phyloP scores from a whole-genome alignment of 225 moss, liverwort and hornwort genomes.

The Polytrichum formosum region DNA sequence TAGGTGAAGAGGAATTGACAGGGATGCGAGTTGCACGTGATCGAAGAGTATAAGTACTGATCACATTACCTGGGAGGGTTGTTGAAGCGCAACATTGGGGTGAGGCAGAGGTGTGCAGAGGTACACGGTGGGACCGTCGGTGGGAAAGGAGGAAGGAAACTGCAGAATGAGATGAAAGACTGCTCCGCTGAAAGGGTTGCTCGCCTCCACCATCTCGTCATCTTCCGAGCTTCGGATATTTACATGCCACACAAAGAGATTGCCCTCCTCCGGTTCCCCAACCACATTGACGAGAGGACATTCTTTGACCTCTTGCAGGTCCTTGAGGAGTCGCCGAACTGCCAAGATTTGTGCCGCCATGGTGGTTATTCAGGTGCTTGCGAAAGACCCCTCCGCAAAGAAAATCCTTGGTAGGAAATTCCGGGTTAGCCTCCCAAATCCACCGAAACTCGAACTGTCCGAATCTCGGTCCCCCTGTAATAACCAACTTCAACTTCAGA shows the following conservation, averaged over 20 bases:
- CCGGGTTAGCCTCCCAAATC: no score
- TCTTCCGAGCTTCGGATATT: conserved; percentile 21
- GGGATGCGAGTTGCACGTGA: no score
- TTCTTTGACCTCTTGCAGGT: conserved; percentile 29
- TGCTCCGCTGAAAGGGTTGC: conserved; percentile 15
- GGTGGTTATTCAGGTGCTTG: not conserved
- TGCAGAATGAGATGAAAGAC: conserved; percentile 24
- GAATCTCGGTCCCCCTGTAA: no score
- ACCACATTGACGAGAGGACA: conserved; percentile 25
- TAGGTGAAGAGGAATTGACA: no score
- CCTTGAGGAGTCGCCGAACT: conserved; percentile 22
- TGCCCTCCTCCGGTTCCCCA: conserved; percentile 20
- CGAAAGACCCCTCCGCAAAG: no score
- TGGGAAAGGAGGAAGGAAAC: conserved; percentile 18
- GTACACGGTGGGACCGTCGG: conserved; percentile 11
- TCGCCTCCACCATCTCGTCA: not conserved
- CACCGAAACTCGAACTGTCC: no score
- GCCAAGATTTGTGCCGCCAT: conserved; percentile 11
- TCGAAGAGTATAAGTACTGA: not conserved
- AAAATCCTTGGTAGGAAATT: no score
- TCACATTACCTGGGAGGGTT: not conserved
- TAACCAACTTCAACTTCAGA: no score
- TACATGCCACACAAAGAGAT: conserved; percentile 27
- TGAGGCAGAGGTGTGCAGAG: conserved; percentile 33
- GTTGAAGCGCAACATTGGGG: conserved; percentile 21